Conservation (phyloP, 2,329 filamentous ascomycete species). For the Ceratocystis eucalypticola region DNA sequence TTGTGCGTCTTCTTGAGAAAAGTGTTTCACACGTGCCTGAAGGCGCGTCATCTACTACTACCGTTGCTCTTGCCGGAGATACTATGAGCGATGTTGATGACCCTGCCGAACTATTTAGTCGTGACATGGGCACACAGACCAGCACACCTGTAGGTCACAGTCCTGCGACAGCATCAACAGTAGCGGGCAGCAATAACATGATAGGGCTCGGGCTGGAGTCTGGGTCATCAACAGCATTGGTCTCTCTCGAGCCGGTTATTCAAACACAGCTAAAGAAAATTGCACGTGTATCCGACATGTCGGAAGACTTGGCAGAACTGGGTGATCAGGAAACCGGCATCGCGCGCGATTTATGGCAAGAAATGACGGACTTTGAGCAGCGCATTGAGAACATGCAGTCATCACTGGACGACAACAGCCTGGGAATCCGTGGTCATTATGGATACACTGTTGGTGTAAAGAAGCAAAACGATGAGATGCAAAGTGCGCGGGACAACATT, state of each 20-base stretch:
- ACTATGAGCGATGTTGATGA: constrained; percentile 41
- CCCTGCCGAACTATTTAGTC: constrained; percentile 67
- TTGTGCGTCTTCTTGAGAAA: constrained; percentile 40
- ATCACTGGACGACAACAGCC: neutral
- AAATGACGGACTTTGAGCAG: constrained; percentile 17
- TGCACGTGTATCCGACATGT: constrained; percentile 27
- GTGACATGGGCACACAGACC: constrained; percentile 69
- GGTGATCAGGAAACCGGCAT: constrained; percentile 26
- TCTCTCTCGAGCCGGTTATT: constrained; percentile 23
- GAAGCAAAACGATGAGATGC: constrained; percentile 50
- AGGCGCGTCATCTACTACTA: neutral
- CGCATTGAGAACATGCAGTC: constrained; percentile 11
- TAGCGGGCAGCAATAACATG: neutral
- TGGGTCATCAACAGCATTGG: constrained; percentile 11
- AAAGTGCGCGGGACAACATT: constrained; percentile 60
- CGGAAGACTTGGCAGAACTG: constrained; percentile 32
- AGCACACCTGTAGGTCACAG: constrained; percentile 27
- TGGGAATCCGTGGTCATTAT: constrained; percentile 12
- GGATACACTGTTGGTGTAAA: constrained; percentile 11
- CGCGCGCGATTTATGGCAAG: constrained; percentile 18
- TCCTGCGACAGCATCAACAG: neutral
- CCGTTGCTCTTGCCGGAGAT: constrained; percentile 25
- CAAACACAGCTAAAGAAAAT: constrained; percentile 33
- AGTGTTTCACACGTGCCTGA: constrained; percentile 48
- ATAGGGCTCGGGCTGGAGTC: neutral